Evolutionary conservation across 805 yeast genomes (phyloP).

Genomic region (Candida awuae): DNA sequence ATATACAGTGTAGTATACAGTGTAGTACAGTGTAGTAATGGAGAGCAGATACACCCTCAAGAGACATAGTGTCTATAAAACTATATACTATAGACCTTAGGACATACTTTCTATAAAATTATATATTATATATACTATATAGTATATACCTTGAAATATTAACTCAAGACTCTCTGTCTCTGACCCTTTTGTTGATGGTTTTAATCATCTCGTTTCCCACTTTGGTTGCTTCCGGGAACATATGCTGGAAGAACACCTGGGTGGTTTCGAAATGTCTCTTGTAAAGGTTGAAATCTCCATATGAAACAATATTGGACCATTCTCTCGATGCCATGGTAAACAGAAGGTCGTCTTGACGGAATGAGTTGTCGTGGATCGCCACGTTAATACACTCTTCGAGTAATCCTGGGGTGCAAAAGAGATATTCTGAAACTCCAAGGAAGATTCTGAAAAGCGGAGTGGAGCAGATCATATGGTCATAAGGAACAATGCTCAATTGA

Average conservation of each 20-base stretch:
- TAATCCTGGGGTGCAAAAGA: constrained; percentile 76
- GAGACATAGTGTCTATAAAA: too few species aligned
- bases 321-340: constrained; percentile 84
- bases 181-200: constrained; percentile 45
- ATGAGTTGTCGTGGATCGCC: constrained; percentile 55
- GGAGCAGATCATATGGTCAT: constrained; percentile 94
- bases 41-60: too few species aligned
- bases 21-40: too few species aligned
- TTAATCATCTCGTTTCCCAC: constrained; percentile 93
- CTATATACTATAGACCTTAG: too few species aligned
- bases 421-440: constrained; percentile 86
- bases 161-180: constrained; percentile 23
- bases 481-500: constrained; percentile 77
- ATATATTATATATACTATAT: too few species aligned
- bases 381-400: constrained; percentile 75
- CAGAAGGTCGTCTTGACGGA: constrained; percentile 84
- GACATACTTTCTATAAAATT: too few species aligned
- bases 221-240: constrained; percentile 79
- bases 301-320: constrained; percentile 78
- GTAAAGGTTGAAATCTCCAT: constrained; percentile 70
- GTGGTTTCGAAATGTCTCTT: constrained; percentile 65
- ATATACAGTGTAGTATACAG: too few species aligned
- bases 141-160: too few species aligned
- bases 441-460: constrained; percentile 91
- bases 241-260: constrained; percentile 76